Evolutionary conservation across 2,329 filamentous ascomycete species (phyloP).

Genomic region (Triangularia verruculosa): DNA sequence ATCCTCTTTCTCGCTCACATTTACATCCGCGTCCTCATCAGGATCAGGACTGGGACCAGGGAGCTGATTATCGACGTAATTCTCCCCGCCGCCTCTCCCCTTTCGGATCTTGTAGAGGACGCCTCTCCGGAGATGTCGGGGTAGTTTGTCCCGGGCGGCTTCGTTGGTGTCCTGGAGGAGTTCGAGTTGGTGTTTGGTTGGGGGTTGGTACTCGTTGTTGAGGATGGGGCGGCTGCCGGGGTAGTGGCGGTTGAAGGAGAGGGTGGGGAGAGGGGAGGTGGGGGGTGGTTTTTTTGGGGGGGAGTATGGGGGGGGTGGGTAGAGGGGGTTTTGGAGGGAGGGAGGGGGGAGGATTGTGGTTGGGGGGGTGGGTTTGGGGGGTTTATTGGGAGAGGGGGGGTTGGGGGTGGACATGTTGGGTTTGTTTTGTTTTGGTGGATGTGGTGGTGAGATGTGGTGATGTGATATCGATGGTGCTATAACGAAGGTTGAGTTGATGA

Average conservation of each 20-base stretch:
- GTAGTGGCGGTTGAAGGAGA: background rate
- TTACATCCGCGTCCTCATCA: background rate
- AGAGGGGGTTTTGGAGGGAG: background rate
- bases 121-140: too few species aligned
- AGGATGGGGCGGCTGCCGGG: background rate
- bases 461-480: background rate
- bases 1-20: background rate
- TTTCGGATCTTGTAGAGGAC: too few species aligned
- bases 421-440: background rate
- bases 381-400: too few species aligned
- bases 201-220: background rate
- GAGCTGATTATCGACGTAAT: background rate
- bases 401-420: background rate
- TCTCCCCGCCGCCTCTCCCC: too few species aligned
- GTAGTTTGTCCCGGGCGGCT: too few species aligned
- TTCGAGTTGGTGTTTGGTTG: too few species aligned
- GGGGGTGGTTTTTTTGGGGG: background rate
- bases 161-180: too few species aligned
- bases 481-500: too few species aligned
- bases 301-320: background rate
- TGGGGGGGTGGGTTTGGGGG: background rate
- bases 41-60: too few species aligned
- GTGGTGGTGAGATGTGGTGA: background rate
- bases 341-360: background rate
- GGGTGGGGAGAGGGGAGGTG: background rate